phyloP scores from a whole-genome alignment of 345 rosid genomes.

The Bruguiera gymnorhiza region DNA sequence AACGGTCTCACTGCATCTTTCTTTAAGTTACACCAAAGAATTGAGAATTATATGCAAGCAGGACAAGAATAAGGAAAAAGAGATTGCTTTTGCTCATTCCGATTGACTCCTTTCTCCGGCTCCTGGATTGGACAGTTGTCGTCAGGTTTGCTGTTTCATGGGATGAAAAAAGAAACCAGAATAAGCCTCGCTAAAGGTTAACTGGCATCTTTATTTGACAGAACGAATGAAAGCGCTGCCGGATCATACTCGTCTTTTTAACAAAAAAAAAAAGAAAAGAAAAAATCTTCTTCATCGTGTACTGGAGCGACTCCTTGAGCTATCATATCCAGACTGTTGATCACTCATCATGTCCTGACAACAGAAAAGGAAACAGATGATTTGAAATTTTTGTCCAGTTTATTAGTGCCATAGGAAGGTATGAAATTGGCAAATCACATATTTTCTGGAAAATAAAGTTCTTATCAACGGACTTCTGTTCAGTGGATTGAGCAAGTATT shows the following conservation, averaged over 20 bases:
- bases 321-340: conserved; percentile 31
- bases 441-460: background rate
- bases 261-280: too few relatives aligned
- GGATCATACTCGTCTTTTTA: conserved; percentile 11
- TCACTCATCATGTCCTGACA: conserved; percentile 46
- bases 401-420: background rate
- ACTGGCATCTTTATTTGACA: background rate
- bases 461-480: background rate
- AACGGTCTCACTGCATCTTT: too few relatives aligned
- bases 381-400: background rate
- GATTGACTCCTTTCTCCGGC: background rate
- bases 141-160: background rate
- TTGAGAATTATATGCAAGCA: background rate
- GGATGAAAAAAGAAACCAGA: background rate
- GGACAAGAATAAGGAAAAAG: background rate
- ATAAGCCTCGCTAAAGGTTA: background rate
- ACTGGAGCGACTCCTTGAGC: conserved; percentile 35
- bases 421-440: background rate
- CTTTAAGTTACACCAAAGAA: background rate
- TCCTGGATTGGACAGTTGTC: background rate
- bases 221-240: background rate
- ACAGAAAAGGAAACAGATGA: background rate
- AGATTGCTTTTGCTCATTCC: background rate
- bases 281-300: conserved; percentile 19
- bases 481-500: background rate